These are phyloP conservation scores for Phytophthora niederhauseri DNA, from an alignment of 352 stramenopile species.

Conservation along the genomic window DNA sequence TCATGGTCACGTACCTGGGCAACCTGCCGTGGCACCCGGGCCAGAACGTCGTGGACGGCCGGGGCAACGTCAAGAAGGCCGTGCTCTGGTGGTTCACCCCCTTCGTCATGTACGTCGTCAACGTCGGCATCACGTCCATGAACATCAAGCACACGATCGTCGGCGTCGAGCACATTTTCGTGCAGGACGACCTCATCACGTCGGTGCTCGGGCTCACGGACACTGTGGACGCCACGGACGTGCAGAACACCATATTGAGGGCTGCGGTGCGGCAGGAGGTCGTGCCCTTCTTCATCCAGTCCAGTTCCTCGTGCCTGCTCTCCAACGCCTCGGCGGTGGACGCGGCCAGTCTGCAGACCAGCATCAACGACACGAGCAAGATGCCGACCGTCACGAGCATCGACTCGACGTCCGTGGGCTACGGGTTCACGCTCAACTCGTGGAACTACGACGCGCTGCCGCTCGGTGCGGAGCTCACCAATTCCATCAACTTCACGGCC, in stretches of 20 bases:
- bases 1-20: conserved; percentile 44
- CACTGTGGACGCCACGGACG: conserved; percentile 9
- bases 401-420: conserved; percentile 43
- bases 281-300: conserved; percentile 37
- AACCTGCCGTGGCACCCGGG: conserved; percentile 43
- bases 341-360: conserved; percentile 10
- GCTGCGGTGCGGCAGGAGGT: conserved; percentile 33
- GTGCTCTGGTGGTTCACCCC: conserved; percentile 40
- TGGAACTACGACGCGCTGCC: conserved; percentile 57
- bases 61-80: conserved; percentile 34
- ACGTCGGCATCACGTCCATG: conserved; percentile 43
- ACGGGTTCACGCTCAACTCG: conserved; percentile 40
- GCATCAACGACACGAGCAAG: conserved; percentile 27
- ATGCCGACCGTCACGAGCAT: conserved; percentile 40
- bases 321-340: conserved; percentile 6
- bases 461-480: conserved; percentile 14
- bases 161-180: conserved; percentile 40
- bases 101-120: conserved; percentile 45
- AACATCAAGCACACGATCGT: conserved; percentile 45
- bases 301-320: conserved; percentile 34
- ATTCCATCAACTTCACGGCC: conserved; percentile 27
- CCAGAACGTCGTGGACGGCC: conserved; percentile 24
- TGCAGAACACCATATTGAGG: conserved; percentile 52
- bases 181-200: conserved; percentile 34
- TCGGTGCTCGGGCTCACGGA: neutral